These are phyloP conservation scores for Rossbeevera mucosa DNA, from an alignment of 768 basidiomycete species.

Conservation along the genomic window DNA sequence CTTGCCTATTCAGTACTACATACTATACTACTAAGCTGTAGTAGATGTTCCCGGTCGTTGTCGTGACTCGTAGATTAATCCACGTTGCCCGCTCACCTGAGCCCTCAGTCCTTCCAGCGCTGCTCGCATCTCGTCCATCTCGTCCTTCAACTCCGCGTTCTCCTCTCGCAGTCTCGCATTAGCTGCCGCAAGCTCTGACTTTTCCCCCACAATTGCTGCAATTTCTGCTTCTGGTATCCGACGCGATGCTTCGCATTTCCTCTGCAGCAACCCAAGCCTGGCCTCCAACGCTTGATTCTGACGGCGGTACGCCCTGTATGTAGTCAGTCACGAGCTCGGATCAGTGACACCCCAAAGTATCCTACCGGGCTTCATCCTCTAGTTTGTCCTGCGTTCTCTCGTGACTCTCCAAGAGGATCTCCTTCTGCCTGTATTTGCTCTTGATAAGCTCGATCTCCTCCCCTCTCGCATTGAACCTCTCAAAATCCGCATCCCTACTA, in stretches of 20 bases:
- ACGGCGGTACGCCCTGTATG: slow-evolving; percentile 52
- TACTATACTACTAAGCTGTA: not conserved
- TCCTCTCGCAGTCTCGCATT: slow-evolving; percentile 55
- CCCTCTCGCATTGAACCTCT: slow-evolving; percentile 60
- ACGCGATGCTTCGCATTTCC: slow-evolving; percentile 36
- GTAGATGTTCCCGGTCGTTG: slow-evolving; percentile 32
- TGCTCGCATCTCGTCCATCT: slow-evolving; percentile 61
- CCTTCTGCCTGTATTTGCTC: slow-evolving; percentile 60
- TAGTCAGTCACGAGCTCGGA: not conserved
- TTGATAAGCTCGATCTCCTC: slow-evolving; percentile 54
- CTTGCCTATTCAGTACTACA: slow-evolving; percentile 28
- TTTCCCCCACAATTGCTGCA: slow-evolving; percentile 43
- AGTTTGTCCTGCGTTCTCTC: slow-evolving; percentile 49
- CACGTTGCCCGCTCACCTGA: slow-evolving; percentile 45
- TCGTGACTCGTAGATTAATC: slow-evolving; percentile 44
- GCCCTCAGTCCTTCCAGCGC: slow-evolving; percentile 66
- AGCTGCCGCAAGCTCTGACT: slow-evolving; percentile 40
- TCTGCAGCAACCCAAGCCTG: slow-evolving; percentile 44
- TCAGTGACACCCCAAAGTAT: not conserved
- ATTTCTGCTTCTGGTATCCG: slow-evolving; percentile 39
- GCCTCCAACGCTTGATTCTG: slow-evolving; percentile 62
- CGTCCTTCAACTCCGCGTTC: slow-evolving; percentile 51
- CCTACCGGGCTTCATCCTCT: slow-evolving; percentile 59
- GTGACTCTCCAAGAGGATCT: slow-evolving; percentile 56
- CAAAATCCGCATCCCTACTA: slow-evolving; percentile 69